Base-by-base conservation (phyloP, 805 yeast genomes). In the Kazachstania psychrophila region DNA sequence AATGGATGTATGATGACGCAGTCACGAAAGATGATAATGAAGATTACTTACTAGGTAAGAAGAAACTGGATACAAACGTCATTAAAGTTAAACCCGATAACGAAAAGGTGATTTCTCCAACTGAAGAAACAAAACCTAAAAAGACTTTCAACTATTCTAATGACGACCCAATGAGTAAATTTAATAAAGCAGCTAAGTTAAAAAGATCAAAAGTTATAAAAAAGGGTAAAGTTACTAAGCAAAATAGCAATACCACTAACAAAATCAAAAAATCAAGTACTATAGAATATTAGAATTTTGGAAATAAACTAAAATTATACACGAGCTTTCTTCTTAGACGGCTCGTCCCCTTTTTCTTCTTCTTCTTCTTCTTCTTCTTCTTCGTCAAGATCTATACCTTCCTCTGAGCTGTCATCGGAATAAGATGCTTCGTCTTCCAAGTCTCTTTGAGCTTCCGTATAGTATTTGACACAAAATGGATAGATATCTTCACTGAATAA, bases 401-500 rank as follows among this genome's bases (percentile, higher is more conserved):
- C 51, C 34, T 45, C 52, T 5, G 37, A 26, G 31, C 44, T 41
- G 17, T 41, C 43, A 14, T 43, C 51, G 27, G 65, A 69, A 16
- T 64, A 73, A 2, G 69, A 68, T 23, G 65, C 73, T 32, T 69
- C 75, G 37, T 75, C 79, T 18, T 69, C 77, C 28, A 72, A 73
- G 34, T 83, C 81, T 45, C 77, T 65, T 47, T 72, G 74, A 0
- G 88, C 87, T 50, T 78, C 77, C 6, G 84, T 77, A 49, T 79
- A 89, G 54, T 83, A 80, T 48, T 80, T 83, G 17, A 85, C 77
- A 4, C 96, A 92, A 47, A 78, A 77, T 11, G 95, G 95, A 53
- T 73, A 88, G 29, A 89, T 54, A 49, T 88, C 95, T 31, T 86
- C 95, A 5, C 74, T 66, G 11, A 89, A 64, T 28, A 83, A 60